A percentile compares a stretch with the other conserved stretches of the same genome.
These are phyloP conservation scores for Cladosporium sp. DNA, from an alignment of 2,329 filamentous ascomycete species.

Conservation along the genomic window DNA sequence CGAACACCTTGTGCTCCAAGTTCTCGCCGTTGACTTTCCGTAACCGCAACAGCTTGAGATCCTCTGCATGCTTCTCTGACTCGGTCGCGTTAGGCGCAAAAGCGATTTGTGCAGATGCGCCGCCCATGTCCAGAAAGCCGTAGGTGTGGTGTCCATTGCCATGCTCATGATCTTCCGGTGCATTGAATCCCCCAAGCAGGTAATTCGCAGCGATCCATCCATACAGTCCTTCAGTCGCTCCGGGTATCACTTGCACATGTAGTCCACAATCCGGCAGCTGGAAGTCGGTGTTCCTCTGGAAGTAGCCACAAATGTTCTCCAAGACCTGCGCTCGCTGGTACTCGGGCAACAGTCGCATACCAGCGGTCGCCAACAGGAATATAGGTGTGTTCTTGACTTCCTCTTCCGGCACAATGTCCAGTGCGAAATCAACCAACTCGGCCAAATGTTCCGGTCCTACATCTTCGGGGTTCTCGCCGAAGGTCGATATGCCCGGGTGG, in stretches of 20 bases:
- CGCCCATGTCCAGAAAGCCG: slow-evolving; percentile 97
- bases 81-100: slow-evolving; percentile 94
- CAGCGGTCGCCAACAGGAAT: slow-evolving; percentile 92
- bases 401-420: slow-evolving; percentile 69
- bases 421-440: slow-evolving; percentile 74
- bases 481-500: slow-evolving; percentile 84
- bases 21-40: slow-evolving; percentile 74
- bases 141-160: slow-evolving; percentile 91
- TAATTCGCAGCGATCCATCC: slow-evolving; percentile 99
- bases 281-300: slow-evolving; percentile 72
- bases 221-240: slow-evolving; percentile 92
- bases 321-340: slow-evolving; percentile 69
- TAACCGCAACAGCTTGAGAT: slow-evolving; percentile 80
- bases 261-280: slow-evolving; percentile 82
- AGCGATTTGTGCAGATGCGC: slow-evolving; percentile 94
- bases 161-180: slow-evolving; percentile 68
- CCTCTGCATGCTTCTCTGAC: slow-evolving; percentile 80
- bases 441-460: slow-evolving; percentile 81
- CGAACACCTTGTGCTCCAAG: slow-evolving; percentile 84
- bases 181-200: slow-evolving; percentile 83
- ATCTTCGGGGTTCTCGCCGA: slow-evolving; percentile 68
- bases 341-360: slow-evolving; percentile 80
- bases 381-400: slow-evolving; percentile 82
- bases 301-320: slow-evolving; percentile 75
- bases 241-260: slow-evolving; percentile 90